These are phyloP conservation scores for Aspergillus affinis DNA, from an alignment of 495 filamentous ascomycete species.

Conservation along the genomic window DNA sequence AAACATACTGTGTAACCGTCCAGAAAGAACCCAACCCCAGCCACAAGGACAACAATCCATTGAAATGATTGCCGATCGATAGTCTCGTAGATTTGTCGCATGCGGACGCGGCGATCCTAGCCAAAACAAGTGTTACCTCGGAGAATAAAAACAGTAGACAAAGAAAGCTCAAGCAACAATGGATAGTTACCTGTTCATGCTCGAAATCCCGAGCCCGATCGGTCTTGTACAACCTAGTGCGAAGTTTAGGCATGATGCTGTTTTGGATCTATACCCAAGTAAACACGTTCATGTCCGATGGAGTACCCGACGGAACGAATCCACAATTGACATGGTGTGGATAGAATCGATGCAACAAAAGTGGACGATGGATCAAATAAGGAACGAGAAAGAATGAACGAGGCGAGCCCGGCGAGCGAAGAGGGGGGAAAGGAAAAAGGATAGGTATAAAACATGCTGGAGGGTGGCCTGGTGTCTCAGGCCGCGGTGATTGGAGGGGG, in stretches of 20 bases:
- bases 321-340: conserved; percentile 3
- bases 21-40: conserved; percentile 66
- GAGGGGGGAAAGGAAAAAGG: too few relatives aligned
- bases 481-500: not conserved
- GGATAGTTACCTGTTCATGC: conserved; percentile 42
- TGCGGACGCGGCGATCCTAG: conserved; percentile 49
- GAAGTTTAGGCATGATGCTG: conserved; percentile 36
- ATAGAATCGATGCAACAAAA: not conserved
- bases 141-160: not conserved
- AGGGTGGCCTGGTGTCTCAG: not conserved
- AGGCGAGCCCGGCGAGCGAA: not conserved
- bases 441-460: not conserved
- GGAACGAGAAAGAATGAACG: not conserved
- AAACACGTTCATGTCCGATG: not conserved
- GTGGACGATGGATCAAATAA: not conserved
- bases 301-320: not conserved
- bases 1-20: conserved; percentile 63
- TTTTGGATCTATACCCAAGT: not conserved
- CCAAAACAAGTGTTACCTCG: not conserved
- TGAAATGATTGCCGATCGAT: conserved; percentile 49
- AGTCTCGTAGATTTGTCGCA: conserved; percentile 49
- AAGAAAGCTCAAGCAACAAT: not conserved
- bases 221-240: conserved; percentile 45
- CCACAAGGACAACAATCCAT: conserved; percentile 55
- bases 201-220: conserved; percentile 51